phyloP scores from a whole-genome alignment of 345 rosid species.

The Linum usitatissimum region DNA sequence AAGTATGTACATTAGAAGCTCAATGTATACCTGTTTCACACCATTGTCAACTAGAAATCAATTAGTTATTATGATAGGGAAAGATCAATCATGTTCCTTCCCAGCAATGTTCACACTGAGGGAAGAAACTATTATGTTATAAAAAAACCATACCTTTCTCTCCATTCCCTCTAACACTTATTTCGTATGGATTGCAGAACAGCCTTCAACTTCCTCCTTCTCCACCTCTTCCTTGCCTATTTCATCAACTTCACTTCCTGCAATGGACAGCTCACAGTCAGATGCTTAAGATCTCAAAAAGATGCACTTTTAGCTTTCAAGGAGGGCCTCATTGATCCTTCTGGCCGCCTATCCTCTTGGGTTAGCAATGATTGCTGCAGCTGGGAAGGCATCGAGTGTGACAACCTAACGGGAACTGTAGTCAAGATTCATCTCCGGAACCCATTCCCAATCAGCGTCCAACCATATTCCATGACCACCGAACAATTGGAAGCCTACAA shows the following conservation, averaged over 20 bases:
- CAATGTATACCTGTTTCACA: not conserved
- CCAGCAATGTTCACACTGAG: not conserved
- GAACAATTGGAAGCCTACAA: not conserved
- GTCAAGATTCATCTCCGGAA: constrained; percentile 28
- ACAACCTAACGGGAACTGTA: constrained; percentile 21
- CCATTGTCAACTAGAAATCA: not conserved
- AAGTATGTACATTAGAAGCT: not conserved
- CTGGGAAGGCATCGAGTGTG: constrained; percentile 34
- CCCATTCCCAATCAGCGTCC: constrained; percentile 1
- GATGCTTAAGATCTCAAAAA: constrained; percentile 19
- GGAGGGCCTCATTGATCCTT: constrained; percentile 21
- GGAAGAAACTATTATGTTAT: not conserved
- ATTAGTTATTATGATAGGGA: not conserved
- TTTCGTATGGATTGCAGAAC: not conserved
- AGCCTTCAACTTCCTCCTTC: not conserved
- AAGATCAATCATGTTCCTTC: not conserved
- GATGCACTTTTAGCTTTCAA: constrained; percentile 35
- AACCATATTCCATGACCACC: not conserved
- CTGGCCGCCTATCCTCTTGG: constrained; percentile 38
- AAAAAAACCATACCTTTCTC: not conserved
- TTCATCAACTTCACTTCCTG: not conserved
- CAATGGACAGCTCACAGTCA: not conserved
- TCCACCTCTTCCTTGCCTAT: not conserved
- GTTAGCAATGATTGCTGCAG: constrained; percentile 36
- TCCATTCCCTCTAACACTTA: not conserved